Conservation (phyloP, 192 early-diverging fungal species). For the Backusella luteola region DNA sequence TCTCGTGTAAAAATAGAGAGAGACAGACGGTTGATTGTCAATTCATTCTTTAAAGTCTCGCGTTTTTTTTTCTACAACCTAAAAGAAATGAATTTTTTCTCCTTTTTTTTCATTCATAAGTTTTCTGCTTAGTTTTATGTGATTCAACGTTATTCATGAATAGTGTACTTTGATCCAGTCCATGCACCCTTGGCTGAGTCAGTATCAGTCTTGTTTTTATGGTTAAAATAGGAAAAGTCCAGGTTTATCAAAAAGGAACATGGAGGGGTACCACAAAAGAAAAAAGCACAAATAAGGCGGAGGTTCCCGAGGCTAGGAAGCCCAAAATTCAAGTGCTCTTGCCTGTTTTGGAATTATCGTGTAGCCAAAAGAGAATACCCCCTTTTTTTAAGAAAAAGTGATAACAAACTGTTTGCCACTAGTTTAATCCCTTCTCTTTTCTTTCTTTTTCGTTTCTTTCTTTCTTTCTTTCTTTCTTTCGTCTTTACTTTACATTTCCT, state of each 20-base stretch:
- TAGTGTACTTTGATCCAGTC: not conserved
- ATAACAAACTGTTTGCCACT: not conserved
- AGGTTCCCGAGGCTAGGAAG: not conserved
- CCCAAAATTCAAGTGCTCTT: conserved; percentile 6
- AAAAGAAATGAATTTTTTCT: not conserved
- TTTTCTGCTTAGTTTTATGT: not conserved
- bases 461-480: not conserved
- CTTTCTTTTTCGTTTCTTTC: not conserved
- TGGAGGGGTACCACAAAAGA: conserved; percentile 3
- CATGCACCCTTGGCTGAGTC: not conserved
- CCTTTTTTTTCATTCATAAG: not conserved
- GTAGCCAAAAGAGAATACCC: not conserved
- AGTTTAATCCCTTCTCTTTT: not conserved
- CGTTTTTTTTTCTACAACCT: not conserved
- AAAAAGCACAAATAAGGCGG: conserved; percentile 7
- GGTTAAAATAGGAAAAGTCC: conserved; percentile 1
- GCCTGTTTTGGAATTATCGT: not conserved
- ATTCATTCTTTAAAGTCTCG: not conserved
- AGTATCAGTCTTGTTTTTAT: not conserved
- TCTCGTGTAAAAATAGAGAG: not conserved
- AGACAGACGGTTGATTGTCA: not conserved
- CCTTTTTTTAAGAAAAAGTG: not conserved
- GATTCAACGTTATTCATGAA: not conserved
- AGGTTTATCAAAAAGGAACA: conserved; percentile 2
- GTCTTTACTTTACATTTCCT: not conserved